Conservation (phyloP, 139 green algal species). For the Tetradesmus obliquus region DNA sequence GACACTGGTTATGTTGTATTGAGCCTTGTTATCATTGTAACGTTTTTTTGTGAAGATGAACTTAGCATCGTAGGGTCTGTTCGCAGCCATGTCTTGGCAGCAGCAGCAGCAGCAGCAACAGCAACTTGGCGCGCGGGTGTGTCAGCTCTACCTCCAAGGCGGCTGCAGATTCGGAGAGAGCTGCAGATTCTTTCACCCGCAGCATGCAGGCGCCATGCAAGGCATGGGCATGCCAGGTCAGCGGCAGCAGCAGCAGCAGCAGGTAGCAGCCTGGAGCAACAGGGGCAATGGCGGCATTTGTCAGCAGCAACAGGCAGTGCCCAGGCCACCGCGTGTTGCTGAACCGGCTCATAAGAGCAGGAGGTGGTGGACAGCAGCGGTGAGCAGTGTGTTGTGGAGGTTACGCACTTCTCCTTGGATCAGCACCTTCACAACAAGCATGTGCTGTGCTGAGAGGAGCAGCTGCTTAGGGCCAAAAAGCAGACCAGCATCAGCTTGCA, state of each 20-base stretch:
- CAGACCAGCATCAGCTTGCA: not conserved
- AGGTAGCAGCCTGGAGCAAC: not conserved
- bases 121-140: not conserved
- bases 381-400: not conserved
- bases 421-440: no score
- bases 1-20: not conserved
- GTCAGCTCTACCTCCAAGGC: not conserved
- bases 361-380: slow-evolving; percentile 15
- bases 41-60: no score
- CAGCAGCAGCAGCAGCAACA: not conserved
- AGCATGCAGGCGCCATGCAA: not conserved
- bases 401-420: no score
- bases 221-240: not conserved
- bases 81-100: not conserved
- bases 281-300: not conserved
- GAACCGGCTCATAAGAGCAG: not conserved
- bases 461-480: no score
- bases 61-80: not conserved
- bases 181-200: not conserved
- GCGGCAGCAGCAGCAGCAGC: not conserved
- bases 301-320: not conserved
- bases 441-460: no score
- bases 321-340: not conserved
- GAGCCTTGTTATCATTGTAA: no score
- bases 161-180: not conserved